phyloP scores from a whole-genome alignment of 2,329 filamentous ascomycete species.

The Zymoseptoria pseudotritici region DNA sequence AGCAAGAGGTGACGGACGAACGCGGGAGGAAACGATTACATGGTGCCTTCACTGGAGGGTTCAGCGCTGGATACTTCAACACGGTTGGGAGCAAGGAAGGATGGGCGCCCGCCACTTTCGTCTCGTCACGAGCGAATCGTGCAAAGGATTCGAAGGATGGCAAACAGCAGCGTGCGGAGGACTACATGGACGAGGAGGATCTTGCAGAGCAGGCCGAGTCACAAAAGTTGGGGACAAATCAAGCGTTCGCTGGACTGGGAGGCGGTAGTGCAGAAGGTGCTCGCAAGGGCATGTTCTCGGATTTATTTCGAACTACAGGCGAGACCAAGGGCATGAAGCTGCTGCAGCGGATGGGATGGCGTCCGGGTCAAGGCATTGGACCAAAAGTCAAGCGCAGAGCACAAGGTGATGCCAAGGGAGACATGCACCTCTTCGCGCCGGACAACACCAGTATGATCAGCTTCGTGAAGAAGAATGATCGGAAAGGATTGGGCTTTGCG shows the following conservation, averaged over 20 bases:
- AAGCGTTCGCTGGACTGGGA: slow-evolving; percentile 70
- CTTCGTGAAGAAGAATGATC: slow-evolving; percentile 58
- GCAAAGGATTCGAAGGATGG: slow-evolving; percentile 56
- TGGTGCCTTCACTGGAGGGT: slow-evolving; percentile 93
- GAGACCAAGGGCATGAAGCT: slow-evolving; percentile 84
- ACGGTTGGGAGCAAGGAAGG: slow-evolving; percentile 97
- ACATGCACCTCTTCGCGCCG: slow-evolving; percentile 72
- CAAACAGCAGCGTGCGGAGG: slow-evolving; percentile 61
- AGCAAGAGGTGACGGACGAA: slow-evolving; percentile 94
- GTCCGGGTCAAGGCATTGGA: slow-evolving; percentile 84
- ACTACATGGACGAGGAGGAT: slow-evolving; percentile 98
- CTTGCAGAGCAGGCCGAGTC: slow-evolving; percentile 77
- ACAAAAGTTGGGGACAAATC: slow-evolving; percentile 63
- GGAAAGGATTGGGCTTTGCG: slow-evolving; percentile 62
- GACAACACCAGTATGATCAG: slow-evolving; percentile 65
- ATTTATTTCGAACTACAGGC: slow-evolving; percentile 63
- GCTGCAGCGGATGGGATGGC: slow-evolving; percentile 91
- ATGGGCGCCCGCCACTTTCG: slow-evolving; percentile 87
- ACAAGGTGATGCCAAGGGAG: slow-evolving; percentile 52
- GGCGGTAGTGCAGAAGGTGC: slow-evolving; percentile 50
- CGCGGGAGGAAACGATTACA: slow-evolving; percentile 83
- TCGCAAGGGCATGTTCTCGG: slow-evolving; percentile 52
- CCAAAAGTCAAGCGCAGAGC: slow-evolving; percentile 73
- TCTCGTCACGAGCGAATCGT: slow-evolving; percentile 77
- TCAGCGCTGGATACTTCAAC: slow-evolving; percentile 98